Percentiles rank a stretch among this genome's conserved stretches.
phyloP scores from a whole-genome alignment of 148 eudicot genomes.

The Beta vulgaris region DNA sequence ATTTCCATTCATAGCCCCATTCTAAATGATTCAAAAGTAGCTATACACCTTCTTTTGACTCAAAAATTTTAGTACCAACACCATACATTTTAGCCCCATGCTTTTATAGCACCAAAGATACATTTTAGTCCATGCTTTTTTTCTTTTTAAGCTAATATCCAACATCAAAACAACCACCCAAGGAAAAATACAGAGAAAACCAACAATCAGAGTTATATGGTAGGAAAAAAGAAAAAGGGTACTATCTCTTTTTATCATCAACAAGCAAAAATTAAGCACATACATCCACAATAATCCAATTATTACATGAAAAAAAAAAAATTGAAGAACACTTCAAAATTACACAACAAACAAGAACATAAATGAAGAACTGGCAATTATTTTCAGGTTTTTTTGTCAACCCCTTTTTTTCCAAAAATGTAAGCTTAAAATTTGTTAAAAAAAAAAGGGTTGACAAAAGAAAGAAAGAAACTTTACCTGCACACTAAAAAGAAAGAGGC shows the following conservation, averaged over 20 bases:
- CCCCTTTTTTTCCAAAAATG: slow-evolving; percentile 6
- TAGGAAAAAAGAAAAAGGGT: neutral
- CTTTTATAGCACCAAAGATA: too few species aligned
- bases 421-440: neutral
- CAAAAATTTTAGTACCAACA: neutral
- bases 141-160: too few species aligned
- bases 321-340: neutral
- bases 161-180: neutral
- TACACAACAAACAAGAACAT: slow-evolving; percentile 12
- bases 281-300: neutral
- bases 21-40: neutral
- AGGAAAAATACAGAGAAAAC: neutral
- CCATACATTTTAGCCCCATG: neutral
- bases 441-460: slow-evolving; percentile 29
- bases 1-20: neutral
- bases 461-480: slow-evolving; percentile 17
- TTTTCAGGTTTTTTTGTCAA: slow-evolving; percentile 17
- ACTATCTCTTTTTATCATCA: neutral
- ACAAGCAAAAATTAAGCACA: slow-evolving; percentile 4
- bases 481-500: slow-evolving; percentile 21
- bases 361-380: slow-evolving; percentile 5
- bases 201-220: slow-evolving; percentile 10
- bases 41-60: neutral
- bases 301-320: neutral
- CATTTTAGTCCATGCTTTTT: too few species aligned